These are phyloP conservation scores for Domatiomyces globalis DNA, from an alignment of 2,329 filamentous ascomycete species.

Conservation along the genomic window DNA sequence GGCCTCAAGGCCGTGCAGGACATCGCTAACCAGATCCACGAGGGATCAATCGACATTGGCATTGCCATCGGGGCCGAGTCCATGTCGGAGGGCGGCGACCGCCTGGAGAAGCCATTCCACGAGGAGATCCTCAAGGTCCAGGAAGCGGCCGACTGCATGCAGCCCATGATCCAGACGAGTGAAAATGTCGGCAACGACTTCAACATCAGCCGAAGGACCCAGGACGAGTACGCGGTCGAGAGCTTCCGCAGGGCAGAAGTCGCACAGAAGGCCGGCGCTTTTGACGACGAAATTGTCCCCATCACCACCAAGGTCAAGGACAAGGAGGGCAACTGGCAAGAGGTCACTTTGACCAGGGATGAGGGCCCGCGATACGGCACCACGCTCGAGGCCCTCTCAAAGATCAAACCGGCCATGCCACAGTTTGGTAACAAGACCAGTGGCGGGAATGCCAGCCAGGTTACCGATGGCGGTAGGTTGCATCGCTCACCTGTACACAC, in stretches of 20 bases:
- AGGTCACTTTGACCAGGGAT: constrained; percentile 67
- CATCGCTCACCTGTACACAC: too few relatives aligned
- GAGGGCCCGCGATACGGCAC: constrained; percentile 87
- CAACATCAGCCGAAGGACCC: constrained; percentile 59
- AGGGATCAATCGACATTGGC: constrained; percentile 72
- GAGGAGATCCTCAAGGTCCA: constrained; percentile 60
- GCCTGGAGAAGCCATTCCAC: constrained; percentile 59
- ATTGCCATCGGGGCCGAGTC: constrained; percentile 77
- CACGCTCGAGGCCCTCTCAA: constrained; percentile 64
- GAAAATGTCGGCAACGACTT: constrained; percentile 94
- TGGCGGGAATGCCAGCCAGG: constrained; percentile 85
- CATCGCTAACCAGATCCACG: constrained; percentile 73
- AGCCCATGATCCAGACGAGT: constrained; percentile 95
- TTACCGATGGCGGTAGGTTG: constrained; percentile 75
- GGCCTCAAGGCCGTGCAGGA: constrained; percentile 91
- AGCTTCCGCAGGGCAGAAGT: constrained; percentile 75
- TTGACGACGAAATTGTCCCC: constrained; percentile 86
- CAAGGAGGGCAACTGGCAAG: constrained; percentile 62
- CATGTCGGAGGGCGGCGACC: constrained; percentile 65
- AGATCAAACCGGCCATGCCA: constrained; percentile 82
- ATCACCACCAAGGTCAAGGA: constrained; percentile 73
- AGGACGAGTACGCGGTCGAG: constrained; percentile 78
- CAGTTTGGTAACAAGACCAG: constrained; percentile 77
- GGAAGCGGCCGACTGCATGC: constrained; percentile 72
- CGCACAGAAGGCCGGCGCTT: constrained; percentile 81